Percentiles rank a stretch among this genome's conserved stretches.
These are phyloP conservation scores for Heritiera littoralis DNA, from an alignment of 345 rosid genomes.

Conservation along the genomic window DNA sequence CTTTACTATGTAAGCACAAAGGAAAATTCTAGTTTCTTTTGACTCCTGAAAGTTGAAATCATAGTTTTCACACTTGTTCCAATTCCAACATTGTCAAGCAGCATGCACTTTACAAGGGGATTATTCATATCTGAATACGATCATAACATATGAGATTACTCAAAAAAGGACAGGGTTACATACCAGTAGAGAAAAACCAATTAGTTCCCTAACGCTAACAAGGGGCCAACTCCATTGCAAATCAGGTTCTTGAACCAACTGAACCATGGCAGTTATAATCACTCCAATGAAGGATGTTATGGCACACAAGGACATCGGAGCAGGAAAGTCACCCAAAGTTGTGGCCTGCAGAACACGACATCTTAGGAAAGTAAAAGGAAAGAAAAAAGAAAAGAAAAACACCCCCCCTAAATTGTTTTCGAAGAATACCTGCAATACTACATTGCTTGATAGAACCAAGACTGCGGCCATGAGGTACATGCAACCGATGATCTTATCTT, in stretches of 20 bases:
- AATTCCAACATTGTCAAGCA: too few relatives aligned
- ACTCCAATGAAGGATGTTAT: slow-evolving; percentile 74
- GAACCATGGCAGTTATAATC: slow-evolving; percentile 50
- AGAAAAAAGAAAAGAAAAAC: neutral
- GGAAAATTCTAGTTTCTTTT: too few relatives aligned
- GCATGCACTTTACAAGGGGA: too few relatives aligned
- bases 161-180: neutral
- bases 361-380: neutral
- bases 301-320: slow-evolving; percentile 82
- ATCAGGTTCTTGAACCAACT: slow-evolving; percentile 43
- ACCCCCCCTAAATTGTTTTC: neutral
- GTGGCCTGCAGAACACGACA: slow-evolving; percentile 46
- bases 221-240: slow-evolving; percentile 43
- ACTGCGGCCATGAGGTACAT: slow-evolving; percentile 74
- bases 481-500: slow-evolving; percentile 69
- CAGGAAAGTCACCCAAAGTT: slow-evolving; percentile 73
- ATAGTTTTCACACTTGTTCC: too few relatives aligned
- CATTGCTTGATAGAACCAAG: slow-evolving; percentile 56
- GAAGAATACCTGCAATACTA: slow-evolving; percentile 65
- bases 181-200: slow-evolving; percentile 63
- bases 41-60: too few relatives aligned
- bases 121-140: too few relatives aligned
- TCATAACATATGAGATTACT: neutral
- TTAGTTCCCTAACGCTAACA: slow-evolving; percentile 36
- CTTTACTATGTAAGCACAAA: too few relatives aligned